phyloP scores from a whole-genome alignment of 768 basidiomycete genomes.

The Termitomyces titanicus region DNA sequence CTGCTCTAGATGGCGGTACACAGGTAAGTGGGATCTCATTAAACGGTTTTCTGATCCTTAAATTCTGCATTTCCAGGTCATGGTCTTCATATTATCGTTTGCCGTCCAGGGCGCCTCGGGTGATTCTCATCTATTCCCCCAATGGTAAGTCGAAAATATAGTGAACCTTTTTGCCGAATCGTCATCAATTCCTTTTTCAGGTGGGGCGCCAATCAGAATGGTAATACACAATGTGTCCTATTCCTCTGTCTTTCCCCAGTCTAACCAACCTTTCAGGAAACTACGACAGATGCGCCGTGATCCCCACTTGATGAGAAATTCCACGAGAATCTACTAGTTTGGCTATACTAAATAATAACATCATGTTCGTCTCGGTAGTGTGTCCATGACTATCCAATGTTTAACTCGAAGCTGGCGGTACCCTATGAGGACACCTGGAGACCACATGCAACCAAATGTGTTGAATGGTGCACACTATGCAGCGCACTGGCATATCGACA shows the following conservation, averaged over 20 bases:
- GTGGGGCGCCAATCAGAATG: conserved; percentile 55
- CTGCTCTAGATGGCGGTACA: conserved; percentile 34
- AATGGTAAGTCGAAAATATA: conserved; percentile 30
- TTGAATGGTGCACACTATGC: no score
- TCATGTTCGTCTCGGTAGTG: no score
- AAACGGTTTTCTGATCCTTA: not conserved
- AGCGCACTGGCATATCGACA: no score
- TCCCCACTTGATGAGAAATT: conserved; percentile 13
- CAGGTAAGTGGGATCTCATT: conserved; percentile 18
- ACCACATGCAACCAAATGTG: not conserved
- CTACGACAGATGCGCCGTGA: conserved; percentile 32
- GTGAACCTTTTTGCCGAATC: not conserved
- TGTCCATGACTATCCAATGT: not conserved
- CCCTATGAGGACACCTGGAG: not conserved
- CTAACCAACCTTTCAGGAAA: conserved; percentile 22
- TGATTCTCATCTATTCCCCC: conserved; percentile 43
- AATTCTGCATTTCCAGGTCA: conserved; percentile 39
- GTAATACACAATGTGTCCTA: conserved; percentile 26
- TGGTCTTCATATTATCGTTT: conserved; percentile 51
- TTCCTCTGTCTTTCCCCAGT: no score
- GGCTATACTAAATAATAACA: no score
- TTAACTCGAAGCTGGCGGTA: no score
- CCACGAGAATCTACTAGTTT: not conserved
- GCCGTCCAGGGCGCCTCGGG: conserved; percentile 51
- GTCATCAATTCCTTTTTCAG: conserved; percentile 11